phyloP scores from a whole-genome alignment of 2,329 filamentous ascomycete genomes.

The Epichloe typhina region DNA sequence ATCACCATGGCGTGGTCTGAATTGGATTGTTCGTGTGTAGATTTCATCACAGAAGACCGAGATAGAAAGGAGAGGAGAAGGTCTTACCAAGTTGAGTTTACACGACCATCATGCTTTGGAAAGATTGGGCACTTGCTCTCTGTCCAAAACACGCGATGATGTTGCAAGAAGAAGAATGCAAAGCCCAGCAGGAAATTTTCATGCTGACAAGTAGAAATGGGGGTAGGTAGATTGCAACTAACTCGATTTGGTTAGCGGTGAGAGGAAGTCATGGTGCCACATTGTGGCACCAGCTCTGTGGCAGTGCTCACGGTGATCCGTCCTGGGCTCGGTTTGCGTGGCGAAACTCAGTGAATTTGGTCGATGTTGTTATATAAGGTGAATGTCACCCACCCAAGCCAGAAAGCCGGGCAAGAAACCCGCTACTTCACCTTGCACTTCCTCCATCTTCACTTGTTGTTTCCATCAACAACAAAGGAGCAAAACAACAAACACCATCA shows the following conservation, averaged over 20 bases:
- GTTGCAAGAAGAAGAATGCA: not conserved
- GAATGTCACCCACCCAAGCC: not conserved
- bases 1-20: conserved; percentile 47
- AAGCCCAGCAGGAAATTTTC: conserved; percentile 2
- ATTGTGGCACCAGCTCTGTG: conserved; percentile 13
- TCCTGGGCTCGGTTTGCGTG: conserved; percentile 8
- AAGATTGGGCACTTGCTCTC: conserved; percentile 1
- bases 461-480: not conserved
- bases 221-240: not conserved
- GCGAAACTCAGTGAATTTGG: conserved; percentile 12
- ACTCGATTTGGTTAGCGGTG: not conserved
- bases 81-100: conserved; percentile 11
- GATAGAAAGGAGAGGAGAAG: not conserved
- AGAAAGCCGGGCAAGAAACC: not conserved
- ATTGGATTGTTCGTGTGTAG: conserved; percentile 46
- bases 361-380: conserved; percentile 12
- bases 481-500: conserved; percentile 18
- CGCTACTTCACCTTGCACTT: not conserved
- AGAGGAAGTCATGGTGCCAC: not conserved
- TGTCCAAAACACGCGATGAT: not conserved
- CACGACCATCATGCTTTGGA: not conserved
- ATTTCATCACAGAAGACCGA: conserved; percentile 20
- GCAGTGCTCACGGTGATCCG: conserved; percentile 19
- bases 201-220: conserved; percentile 3
- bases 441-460: not conserved